These are phyloP conservation scores for Triangularia setosa DNA, from an alignment of 2,329 filamentous ascomycete genomes.

Conservation along the genomic window DNA sequence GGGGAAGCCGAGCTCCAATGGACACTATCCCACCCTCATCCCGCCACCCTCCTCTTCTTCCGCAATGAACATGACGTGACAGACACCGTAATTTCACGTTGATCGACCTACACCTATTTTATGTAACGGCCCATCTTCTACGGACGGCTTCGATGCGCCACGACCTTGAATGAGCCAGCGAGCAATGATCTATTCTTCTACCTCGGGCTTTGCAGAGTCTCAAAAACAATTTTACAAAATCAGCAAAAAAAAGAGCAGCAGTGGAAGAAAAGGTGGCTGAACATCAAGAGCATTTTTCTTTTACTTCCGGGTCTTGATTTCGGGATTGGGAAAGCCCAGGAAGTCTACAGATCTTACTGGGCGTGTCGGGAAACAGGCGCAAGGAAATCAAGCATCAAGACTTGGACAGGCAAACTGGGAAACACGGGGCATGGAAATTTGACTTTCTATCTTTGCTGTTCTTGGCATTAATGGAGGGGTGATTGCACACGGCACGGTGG, in stretches of 20 bases:
- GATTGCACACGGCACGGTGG: neutral
- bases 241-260: neutral
- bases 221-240: neutral
- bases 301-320: constrained; percentile 1
- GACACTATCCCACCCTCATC: constrained; percentile 51
- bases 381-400: neutral
- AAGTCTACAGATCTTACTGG: neutral
- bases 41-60: constrained; percentile 36
- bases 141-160: neutral
- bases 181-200: neutral
- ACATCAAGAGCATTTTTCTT: constrained; percentile 1
- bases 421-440: neutral
- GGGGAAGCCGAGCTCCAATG: constrained; percentile 47
- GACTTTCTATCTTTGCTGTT: neutral
- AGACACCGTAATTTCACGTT: neutral
- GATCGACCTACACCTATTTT: neutral
- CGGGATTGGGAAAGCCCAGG: neutral
- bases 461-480: neutral
- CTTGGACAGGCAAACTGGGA: neutral
- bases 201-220: neutral
- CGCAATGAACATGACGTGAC: constrained; percentile 42
- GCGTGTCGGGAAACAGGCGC: neutral
- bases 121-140: neutral
- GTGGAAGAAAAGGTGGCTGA: neutral
- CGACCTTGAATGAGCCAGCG: neutral